Evolutionary conservation across 139 green algal genomes (phyloP).

Genomic region (Tetraselmis chui): DNA sequence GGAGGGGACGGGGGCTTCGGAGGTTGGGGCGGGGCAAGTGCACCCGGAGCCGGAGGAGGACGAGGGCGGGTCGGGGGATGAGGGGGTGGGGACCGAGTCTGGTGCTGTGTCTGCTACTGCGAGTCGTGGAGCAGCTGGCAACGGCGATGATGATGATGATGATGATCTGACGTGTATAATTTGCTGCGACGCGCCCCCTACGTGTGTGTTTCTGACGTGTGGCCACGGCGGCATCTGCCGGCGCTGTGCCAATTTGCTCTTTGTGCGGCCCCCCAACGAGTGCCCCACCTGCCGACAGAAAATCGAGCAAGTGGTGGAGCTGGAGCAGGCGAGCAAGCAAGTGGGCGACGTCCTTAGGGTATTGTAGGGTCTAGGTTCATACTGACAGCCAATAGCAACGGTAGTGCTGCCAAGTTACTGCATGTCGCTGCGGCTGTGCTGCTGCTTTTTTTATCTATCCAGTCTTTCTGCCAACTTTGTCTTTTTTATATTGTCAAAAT

Average conservation of each 20-base stretch:
- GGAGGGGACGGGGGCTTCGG: not conserved
- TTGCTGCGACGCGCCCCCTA: conserved; percentile 32
- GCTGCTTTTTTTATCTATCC: no score
- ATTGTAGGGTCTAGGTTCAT: no score
- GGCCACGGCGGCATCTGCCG: conserved; percentile 56
- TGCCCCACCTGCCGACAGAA: conserved; percentile 45
- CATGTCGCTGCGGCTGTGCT: no score
- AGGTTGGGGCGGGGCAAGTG: not conserved
- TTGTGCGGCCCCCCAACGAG: conserved; percentile 45
- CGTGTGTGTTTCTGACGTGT: conserved; percentile 52
- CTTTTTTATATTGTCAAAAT: no score
- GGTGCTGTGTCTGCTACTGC: no score
- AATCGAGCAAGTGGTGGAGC: conserved; percentile 34
- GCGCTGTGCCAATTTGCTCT: conserved; percentile 44
- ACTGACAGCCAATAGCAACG: no score
- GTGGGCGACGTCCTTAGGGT: not conserved
- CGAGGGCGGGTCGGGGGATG: no score
- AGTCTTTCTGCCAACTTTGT: no score
- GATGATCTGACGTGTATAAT: conserved; percentile 38
- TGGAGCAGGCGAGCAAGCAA: not conserved
- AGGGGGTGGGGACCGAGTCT: no score
- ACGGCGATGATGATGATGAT: not conserved
- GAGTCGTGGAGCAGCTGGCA: not conserved
- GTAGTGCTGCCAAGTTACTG: no score
- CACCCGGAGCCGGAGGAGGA: no score